Base-by-base conservation (phyloP, 2,329 filamentous ascomycete genomes). In the Neofusicoccum ribis region DNA sequence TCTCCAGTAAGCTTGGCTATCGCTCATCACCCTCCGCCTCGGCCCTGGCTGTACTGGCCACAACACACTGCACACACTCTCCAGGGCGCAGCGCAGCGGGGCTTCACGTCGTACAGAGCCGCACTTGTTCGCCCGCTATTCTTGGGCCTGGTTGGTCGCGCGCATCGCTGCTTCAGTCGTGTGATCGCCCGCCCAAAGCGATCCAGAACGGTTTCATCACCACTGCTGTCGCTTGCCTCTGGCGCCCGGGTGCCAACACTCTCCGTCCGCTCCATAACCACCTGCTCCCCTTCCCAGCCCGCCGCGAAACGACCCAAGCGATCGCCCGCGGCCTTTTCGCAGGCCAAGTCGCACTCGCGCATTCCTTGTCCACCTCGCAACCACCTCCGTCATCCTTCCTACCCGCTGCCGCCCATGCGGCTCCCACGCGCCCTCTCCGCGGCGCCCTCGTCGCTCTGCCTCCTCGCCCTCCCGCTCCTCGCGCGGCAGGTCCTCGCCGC, bases 401-500 rank as follows among this genome's bases (percentile, higher is more conserved):
- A 58, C 15, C 52, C 46, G 31, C 34, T 50, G 62, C 63, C 52
- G 63, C 52, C n/a, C 51, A 64, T 64, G 63, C 63, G 63, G 63
- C 63, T 64, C 63, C 50, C 50, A 54, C 61, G 61, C 50, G 49
- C 41, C 23, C 44, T 56, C 20, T 49, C 44, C 20, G 43, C 43
- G 34, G 63, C 63, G 63, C 52, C 27, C 20, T 46, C 63, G 51
- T 56, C 63, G 51, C 68, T 82, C 71, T 69, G 74, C 71, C 68
- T 81, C 65, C 72, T 81, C 64, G 70, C 80, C 68, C 71, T 86
- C 67, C 74, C 81, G 70, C 75, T 82, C 65, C 72, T 85, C 67
- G 80, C 87, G 68, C 83, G 86, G 58, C 76, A 79, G 66, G 79
- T 79, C 34, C 52, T 73, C 46, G 72, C 72, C 46, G 71, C 71